These are phyloP conservation scores for Penicillium cinerascens DNA, from an alignment of 495 filamentous ascomycete genomes.

Conservation along the genomic window DNA sequence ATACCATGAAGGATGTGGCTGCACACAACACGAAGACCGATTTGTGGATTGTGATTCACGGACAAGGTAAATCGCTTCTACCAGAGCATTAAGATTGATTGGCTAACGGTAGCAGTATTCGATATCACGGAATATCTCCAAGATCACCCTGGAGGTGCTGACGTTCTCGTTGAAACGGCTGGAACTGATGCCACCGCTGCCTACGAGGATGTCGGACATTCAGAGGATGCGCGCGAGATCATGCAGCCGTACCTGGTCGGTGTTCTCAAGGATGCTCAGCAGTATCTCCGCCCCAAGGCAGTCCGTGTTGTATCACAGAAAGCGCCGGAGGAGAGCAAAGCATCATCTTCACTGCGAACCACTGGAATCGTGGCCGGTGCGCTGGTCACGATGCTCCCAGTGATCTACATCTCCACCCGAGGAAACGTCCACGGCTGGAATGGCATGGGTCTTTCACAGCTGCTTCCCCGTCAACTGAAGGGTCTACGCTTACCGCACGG, in stretches of 20 bases:
- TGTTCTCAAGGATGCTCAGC: conserved; percentile 27
- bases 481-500: conserved; percentile 17
- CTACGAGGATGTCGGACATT: conserved; percentile 54
- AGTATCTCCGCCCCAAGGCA: conserved; percentile 21
- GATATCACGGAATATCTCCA: conserved; percentile 47
- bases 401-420: conserved; percentile 11
- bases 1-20: conserved; percentile 40
- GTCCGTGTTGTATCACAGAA: conserved; percentile 27
- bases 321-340: conserved; percentile 5
- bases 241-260: conserved; percentile 31
- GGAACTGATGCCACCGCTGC: conserved; percentile 50
- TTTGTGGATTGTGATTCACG: conserved; percentile 50
- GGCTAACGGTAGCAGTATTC: conserved; percentile 29
- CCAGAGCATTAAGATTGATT: neutral
- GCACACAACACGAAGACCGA: conserved; percentile 46
- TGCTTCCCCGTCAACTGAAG: conserved; percentile 15
- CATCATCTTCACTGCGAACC: conserved; percentile 4
- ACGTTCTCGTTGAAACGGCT: conserved; percentile 46
- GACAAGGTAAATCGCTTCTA: conserved; percentile 49
- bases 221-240: conserved; percentile 41
- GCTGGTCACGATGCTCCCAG: conserved; percentile 13
- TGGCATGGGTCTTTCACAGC: conserved; percentile 5
- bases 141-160: conserved; percentile 54
- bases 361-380: conserved; percentile 10
- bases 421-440: conserved; percentile 1